Conservation (phyloP, 2,329 filamentous ascomycete genomes). For the Aspergillus pseudotamarii region DNA sequence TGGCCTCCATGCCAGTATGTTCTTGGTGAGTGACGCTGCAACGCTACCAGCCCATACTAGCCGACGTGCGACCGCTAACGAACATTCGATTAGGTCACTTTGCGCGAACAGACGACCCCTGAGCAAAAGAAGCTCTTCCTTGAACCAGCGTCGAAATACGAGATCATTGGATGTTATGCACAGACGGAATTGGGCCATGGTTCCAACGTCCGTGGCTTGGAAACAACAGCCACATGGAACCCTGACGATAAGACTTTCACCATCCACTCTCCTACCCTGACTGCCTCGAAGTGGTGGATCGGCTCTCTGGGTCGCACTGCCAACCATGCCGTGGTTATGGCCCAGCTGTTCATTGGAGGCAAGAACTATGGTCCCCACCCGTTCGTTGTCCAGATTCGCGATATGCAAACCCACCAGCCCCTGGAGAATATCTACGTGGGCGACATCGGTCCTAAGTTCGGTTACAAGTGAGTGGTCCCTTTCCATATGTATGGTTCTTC, state of each 20-base stretch:
- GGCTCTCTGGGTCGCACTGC: conserved; percentile 75
- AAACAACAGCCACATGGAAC: conserved; percentile 76
- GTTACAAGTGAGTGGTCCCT: conserved; percentile 60
- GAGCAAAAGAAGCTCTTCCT: conserved; percentile 76
- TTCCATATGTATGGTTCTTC: background rate
- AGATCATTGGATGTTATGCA: conserved; percentile 77
- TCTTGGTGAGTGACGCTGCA: conserved; percentile 54
- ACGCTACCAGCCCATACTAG: background rate
- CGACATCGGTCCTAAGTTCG: conserved; percentile 79
- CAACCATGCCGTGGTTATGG: conserved; percentile 78
- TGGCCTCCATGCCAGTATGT: conserved; percentile 72
- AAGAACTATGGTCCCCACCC: conserved; percentile 74
- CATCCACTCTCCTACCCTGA: conserved; percentile 72
- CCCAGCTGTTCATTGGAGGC: conserved; percentile 70
- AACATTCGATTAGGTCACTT: conserved; percentile 57
- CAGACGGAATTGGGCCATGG: conserved; percentile 81
- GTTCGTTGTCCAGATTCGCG: conserved; percentile 75
- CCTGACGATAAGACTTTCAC: conserved; percentile 72
- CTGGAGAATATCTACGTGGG: conserved; percentile 72
- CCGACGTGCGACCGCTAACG: conserved; percentile 12
- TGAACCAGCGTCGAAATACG: conserved; percentile 67
- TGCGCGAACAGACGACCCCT: conserved; percentile 70
- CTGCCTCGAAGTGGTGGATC: conserved; percentile 84
- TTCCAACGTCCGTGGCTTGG: conserved; percentile 72
- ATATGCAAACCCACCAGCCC: conserved; percentile 69